phyloP scores from a whole-genome alignment of 2,329 filamentous ascomycete genomes.

The Arthroderma sp. region DNA sequence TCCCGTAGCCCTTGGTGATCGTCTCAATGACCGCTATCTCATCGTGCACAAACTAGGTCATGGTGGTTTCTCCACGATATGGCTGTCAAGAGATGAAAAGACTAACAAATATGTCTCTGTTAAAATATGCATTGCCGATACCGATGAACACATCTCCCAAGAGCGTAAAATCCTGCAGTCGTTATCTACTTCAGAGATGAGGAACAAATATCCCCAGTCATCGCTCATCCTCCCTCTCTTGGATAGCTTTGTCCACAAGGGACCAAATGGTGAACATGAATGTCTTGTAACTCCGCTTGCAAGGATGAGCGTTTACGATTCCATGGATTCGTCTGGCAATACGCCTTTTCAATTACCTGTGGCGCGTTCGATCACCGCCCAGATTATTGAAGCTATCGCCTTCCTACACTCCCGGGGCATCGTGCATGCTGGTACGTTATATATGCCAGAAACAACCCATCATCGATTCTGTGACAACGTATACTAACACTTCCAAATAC shows the following conservation, averaged over 20 bases:
- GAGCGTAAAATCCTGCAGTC: not conserved
- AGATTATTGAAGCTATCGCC: conserved; percentile 14
- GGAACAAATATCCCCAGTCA: not conserved
- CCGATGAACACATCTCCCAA: not conserved
- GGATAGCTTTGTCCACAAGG: conserved; percentile 16
- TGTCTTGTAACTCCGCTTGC: conserved; percentile 13
- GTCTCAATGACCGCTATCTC: conserved; percentile 9
- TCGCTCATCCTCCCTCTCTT: conserved; percentile 10
- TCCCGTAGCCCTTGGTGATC: conserved; percentile 10
- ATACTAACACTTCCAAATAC: conserved; percentile 1
- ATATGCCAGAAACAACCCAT: not conserved
- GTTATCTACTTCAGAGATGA: not conserved
- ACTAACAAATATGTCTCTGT: not conserved
- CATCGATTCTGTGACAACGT: conserved; percentile 1
- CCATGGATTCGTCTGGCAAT: conserved; percentile 13
- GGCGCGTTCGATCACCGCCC: conserved; percentile 13
- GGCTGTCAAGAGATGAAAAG: conserved; percentile 10
- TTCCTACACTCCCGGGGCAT: conserved; percentile 16
- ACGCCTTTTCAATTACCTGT: conserved; percentile 13
- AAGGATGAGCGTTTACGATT: conserved; percentile 13
- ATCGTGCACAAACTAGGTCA: conserved; percentile 14
- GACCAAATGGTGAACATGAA: conserved; percentile 15
- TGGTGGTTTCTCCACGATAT: conserved; percentile 13
- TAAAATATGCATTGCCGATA: not conserved
- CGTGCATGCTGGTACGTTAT: conserved; percentile 15